These are phyloP conservation scores for Lachancea waltii DNA, from an alignment of 805 yeast genomes.

Conservation along the genomic window DNA sequence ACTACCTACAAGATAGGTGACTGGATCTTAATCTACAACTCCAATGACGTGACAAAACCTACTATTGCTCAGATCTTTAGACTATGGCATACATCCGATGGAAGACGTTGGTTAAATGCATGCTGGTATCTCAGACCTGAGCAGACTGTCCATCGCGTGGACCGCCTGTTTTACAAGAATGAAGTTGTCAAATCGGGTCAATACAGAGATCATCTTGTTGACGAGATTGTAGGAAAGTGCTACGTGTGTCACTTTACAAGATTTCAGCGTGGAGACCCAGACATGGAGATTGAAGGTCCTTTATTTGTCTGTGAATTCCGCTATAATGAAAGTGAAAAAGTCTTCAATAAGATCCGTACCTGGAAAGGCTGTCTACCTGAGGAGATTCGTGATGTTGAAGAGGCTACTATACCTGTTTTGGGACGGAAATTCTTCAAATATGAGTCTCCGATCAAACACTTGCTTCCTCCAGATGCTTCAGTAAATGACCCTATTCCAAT, in stretches of 20 bases:
- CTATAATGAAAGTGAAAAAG: slow-evolving; percentile 84
- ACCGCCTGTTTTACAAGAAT: slow-evolving; percentile 81
- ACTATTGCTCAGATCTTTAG: slow-evolving; percentile 91
- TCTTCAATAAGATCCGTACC: slow-evolving; percentile 90
- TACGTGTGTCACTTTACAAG: slow-evolving; percentile 92
- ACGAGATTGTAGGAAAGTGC: slow-evolving; percentile 87
- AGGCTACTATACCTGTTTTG: slow-evolving; percentile 65
- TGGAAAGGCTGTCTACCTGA: slow-evolving; percentile 99
- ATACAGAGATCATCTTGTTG: slow-evolving; percentile 86
- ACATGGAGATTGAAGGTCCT: slow-evolving; percentile 69
- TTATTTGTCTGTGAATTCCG: slow-evolving; percentile 92
- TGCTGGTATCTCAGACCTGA: slow-evolving; percentile 99
- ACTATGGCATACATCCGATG: slow-evolving; percentile 79
- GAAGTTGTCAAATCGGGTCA: slow-evolving; percentile 97
- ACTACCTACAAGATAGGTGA: slow-evolving; percentile 81
- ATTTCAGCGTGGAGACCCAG: slow-evolving; percentile 92
- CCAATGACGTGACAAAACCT: slow-evolving; percentile 83
- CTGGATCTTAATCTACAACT: slow-evolving; percentile 85
- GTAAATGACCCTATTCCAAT: slow-evolving; percentile 72
- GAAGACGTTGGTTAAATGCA: slow-evolving; percentile 80
- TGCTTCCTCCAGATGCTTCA: slow-evolving; percentile 69
- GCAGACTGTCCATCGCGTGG: slow-evolving; percentile 91
- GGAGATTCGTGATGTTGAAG: slow-evolving; percentile 81
- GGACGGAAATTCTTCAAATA: slow-evolving; percentile 63
- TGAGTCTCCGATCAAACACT: slow-evolving; percentile 77